Evolutionary conservation across 345 rosid genomes (phyloP), one percentile per base, ranked within the genome.

Genomic region (Garcia nutans): DNA sequence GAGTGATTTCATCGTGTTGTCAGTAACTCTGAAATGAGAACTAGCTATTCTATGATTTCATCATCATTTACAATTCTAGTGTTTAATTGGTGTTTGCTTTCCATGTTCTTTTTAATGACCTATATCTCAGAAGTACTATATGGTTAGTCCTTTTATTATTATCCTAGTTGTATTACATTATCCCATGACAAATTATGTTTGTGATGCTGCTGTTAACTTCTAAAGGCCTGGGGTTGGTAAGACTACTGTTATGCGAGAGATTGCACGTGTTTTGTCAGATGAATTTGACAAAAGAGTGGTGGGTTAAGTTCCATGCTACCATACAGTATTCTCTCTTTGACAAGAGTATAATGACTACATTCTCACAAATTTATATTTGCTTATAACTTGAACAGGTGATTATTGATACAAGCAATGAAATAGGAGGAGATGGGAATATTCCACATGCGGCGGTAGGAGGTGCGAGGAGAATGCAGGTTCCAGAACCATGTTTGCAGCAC

Each of bases 381-480:
- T 57, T 26, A 57, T 58, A 67, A 63, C 54, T 70, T 19, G 23
- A 45, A 22, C 33, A 90, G 94, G 88, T 92, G 74, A 84, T 92
- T 62, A 82, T 90, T 56, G 94, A 92, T 81, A 90, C 94, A 2
- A 88, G 90, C 85, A 92, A 92, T 22, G 94, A 92, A 82, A 88
- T 90, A 37, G 97, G 93, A 78, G 93, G 94, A 31, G 92, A 90
- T 81, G 93, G 94, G 13, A 81, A 92, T 79, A 81, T 92, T 79
- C 97, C 91, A 5, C 91, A 90, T 82, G 81, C 89, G 33, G 94
- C 90, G 74, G 87, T 92, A 52, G 97, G 97, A 71, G 81, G 89
- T 41, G 92, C 97, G 8, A 82, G 94, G 67, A 88, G 97, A 79
- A 85, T 90, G 92, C 94, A 90, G 80, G 97, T 92, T 60, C 88